Conservation (phyloP, 1,139 yeast species). For the Eremothecium sinecaudum region DNA sequence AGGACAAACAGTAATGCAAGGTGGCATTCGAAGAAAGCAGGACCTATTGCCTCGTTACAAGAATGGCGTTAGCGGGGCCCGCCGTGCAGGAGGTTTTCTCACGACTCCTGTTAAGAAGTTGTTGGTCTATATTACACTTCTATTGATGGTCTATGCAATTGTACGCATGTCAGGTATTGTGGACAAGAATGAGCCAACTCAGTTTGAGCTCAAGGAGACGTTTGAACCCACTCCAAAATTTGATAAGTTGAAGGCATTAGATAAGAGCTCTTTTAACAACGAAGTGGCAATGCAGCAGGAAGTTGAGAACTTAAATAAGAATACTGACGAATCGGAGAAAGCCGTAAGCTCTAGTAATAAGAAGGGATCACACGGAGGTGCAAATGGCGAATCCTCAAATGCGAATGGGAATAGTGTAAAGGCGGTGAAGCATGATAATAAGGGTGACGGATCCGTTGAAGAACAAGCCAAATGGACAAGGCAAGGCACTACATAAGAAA, state of each 20-base stretch:
- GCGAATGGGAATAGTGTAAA: conserved; percentile 12
- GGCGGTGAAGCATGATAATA: conserved; percentile 12
- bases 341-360: conserved; percentile 6
- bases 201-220: conserved; percentile 21
- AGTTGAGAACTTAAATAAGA: conserved; percentile 24
- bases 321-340: conserved; percentile 7
- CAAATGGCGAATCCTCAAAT: conserved; percentile 2
- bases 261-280: conserved; percentile 23
- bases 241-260: conserved; percentile 6
- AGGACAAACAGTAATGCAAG: conserved; percentile 22
- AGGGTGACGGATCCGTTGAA: conserved; percentile 8
- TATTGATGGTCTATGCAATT: conserved; percentile 28
- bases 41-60: conserved; percentile 29
- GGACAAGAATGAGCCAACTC: conserved; percentile 13
- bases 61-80: conserved; percentile 9
- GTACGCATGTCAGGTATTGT: conserved; percentile 23
- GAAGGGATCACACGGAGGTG: conserved; percentile 1
- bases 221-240: neutral
- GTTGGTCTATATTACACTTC: conserved; percentile 31
- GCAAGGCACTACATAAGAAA: conserved; percentile 11
- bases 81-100: conserved; percentile 19
- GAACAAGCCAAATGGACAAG: conserved; percentile 11
- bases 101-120: conserved; percentile 40
- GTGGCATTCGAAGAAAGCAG: conserved; percentile 29
- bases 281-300: conserved; percentile 31